Conservation (phyloP, 345 rosid genomes). For the Eucalyptus victrix region DNA sequence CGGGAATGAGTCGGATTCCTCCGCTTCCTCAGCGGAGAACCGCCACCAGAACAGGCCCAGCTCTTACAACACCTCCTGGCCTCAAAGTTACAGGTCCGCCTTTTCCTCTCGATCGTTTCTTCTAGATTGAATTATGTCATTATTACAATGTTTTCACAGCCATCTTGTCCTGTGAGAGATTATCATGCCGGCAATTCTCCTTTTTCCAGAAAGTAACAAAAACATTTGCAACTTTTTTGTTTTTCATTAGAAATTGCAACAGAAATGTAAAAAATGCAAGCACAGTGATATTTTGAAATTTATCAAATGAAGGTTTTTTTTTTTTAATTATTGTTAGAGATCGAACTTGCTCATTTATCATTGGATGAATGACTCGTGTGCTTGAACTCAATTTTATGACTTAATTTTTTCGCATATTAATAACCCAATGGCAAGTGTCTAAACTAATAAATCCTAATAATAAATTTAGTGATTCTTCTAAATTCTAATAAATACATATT, state of each 20-base stretch:
- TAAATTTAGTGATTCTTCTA: background rate
- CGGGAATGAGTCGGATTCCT: constrained; percentile 45
- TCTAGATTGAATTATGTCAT: background rate
- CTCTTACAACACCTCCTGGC: constrained; percentile 76
- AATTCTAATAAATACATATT: background rate
- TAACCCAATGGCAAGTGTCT: background rate
- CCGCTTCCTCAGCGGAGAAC: constrained; percentile 26
- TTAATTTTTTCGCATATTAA: background rate
- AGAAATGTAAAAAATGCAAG: background rate
- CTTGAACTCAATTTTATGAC: background rate
- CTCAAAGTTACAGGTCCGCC: constrained; percentile 82
- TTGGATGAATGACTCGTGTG: background rate
- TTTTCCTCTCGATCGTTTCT: background rate
- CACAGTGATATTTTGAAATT: background rate
- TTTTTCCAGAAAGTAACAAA: background rate
- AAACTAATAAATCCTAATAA: background rate
- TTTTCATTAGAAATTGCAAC: background rate
- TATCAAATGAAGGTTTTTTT: no score
- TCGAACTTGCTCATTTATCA: background rate
- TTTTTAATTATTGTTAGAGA: background rate
- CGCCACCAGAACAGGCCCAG: constrained; percentile 29
- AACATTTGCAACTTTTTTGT: background rate
- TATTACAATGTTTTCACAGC: background rate
- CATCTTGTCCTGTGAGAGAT: background rate
- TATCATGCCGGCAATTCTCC: background rate